Evolutionary conservation across 495 filamentous ascomycete genomes (phyloP), one percentile per base, ranked within the genome.

Genomic region (Parachaetomium inaequale): DNA sequence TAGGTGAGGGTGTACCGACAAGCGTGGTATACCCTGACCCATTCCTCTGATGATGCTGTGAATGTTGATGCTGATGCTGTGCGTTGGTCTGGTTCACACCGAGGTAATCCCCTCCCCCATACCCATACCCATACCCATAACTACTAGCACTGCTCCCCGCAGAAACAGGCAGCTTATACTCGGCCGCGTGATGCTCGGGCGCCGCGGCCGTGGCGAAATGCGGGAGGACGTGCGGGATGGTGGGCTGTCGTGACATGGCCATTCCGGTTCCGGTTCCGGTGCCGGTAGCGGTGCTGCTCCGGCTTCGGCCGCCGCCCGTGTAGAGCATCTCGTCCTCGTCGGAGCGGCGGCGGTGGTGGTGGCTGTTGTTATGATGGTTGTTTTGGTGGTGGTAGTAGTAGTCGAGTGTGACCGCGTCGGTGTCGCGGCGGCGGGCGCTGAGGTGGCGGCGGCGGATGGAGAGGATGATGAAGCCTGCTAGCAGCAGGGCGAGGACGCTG

Each of bases 401-500:
- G 40, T 43, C 17, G 40, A 19, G 40, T 0, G 17, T 43, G 17
- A n/a, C 40, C 0, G 40, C 8, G 17, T n/a, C 40, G 40, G 40
- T 7, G 40, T 2, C 45, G 23, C 32, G 45, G 49, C 54, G 58
- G 49, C 49, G 54, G 5, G 19, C 42, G n/a, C 42, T 17, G 6
- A 15, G 15, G 42, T 17, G 19, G 54, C 64, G 62, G 47, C 66
- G 63, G 25, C 61, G 64, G 56, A 68, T 25, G 25, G 46, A 65
- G 45, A 69, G 64, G 42, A 72, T 58, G 11, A 66, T 25, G 17
- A 72, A 49, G 11, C 58, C 62, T 12, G 54, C 55, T 8, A 70
- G 31, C 25, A 72, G 38, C 21, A 68, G 51, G 43, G 59, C 64
- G 11, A 65, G 38, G 47, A 55, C 61, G 59, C 55, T 59, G 50